Evolutionary conservation across 129 eudicot genomes (phyloP).

Genomic region (Pseudognaphalium luteoalbum): DNA sequence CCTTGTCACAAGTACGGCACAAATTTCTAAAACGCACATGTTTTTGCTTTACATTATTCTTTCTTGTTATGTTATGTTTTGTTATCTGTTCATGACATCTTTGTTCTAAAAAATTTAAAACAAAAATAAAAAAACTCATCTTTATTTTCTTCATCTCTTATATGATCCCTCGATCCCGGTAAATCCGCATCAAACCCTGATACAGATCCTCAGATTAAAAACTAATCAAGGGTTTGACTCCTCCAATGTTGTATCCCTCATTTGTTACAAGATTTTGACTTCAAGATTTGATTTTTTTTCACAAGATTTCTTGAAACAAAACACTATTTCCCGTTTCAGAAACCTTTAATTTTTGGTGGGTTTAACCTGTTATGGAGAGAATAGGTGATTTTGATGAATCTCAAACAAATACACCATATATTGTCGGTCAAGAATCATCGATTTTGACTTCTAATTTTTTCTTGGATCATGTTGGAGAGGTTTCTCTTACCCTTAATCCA

Average conservation of each 20-base stretch:
- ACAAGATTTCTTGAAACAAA: constrained; percentile 16
- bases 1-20: constrained; percentile 7
- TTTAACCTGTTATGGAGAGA: constrained; percentile 45
- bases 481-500: constrained; percentile 33
- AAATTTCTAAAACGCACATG: constrained; percentile 23
- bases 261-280: constrained; percentile 19
- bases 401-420: constrained; percentile 24
- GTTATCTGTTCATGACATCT: constrained; percentile 22
- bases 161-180: constrained; percentile 35
- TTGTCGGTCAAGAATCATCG: constrained; percentile 35
- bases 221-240: constrained; percentile 40
- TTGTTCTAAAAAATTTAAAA: neutral
- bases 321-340: constrained; percentile 15
- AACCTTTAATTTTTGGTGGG: constrained; percentile 24
- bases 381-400: constrained; percentile 42
- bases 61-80: neutral
- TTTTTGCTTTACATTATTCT: constrained; percentile 11
- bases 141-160: neutral
- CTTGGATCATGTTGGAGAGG: constrained; percentile 79
- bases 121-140: neutral
- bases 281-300: constrained; percentile 9
- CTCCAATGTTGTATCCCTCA: constrained; percentile 3
- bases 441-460: constrained; percentile 47
- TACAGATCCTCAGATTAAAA: constrained; percentile 16
- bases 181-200: constrained; percentile 33